These are phyloP conservation scores for Cymbopogon citratus DNA, from an alignment of 176 grass and related monocot species.

Conservation along the genomic window DNA sequence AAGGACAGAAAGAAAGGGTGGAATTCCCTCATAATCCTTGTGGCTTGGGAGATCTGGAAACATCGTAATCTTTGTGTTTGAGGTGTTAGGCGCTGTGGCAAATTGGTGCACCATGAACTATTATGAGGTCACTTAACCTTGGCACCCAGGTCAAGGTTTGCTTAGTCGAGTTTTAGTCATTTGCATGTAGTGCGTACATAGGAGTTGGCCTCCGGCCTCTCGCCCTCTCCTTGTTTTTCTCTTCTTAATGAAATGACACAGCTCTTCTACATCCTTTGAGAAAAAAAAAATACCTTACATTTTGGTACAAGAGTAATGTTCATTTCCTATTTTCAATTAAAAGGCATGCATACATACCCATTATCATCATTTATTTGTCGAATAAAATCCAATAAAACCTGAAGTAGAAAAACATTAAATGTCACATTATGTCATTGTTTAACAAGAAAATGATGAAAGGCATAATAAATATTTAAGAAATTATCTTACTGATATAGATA, in stretches of 20 bases:
- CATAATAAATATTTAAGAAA: background rate
- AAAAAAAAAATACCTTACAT: background rate
- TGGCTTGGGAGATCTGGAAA: background rate
- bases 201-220: background rate
- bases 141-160: background rate
- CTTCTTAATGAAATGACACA: background rate
- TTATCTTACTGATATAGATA: background rate
- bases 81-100: background rate
- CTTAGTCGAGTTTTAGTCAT: background rate
- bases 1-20: background rate
- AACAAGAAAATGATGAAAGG: conserved; percentile 1
- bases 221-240: background rate
- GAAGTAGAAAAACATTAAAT: conserved; percentile 25
- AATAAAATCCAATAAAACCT: conserved; percentile 98
- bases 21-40: background rate
- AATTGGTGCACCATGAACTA: background rate
- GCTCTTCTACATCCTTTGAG: background rate
- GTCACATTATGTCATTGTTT: conserved; percentile 17
- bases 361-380: conserved; percentile 93
- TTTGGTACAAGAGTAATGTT: background rate
- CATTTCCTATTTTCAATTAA: conserved; percentile 8
- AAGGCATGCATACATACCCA: conserved; percentile 52
- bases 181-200: background rate
- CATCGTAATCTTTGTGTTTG: background rate
- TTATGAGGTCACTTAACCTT: background rate